Percentiles rank a stretch among this genome's conserved stretches.
Conservation (phyloP, 345 rosid genomes). For the Salix dunnii region DNA sequence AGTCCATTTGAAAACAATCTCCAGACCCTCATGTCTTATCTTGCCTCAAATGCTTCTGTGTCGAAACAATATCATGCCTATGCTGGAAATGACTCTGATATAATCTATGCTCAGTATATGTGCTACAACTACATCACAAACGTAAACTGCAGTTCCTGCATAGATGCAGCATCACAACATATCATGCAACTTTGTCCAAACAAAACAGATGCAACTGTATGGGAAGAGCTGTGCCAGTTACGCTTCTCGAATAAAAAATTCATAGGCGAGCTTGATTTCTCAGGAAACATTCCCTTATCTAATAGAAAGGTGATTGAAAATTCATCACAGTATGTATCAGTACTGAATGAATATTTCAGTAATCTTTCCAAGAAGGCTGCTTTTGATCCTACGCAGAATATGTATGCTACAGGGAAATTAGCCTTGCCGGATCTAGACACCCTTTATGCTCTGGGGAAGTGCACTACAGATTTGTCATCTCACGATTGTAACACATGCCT, state of each 20-base stretch:
- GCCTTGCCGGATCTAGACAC: conserved; percentile 3
- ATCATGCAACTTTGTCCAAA: conserved; percentile 24
- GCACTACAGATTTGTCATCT: conserved; percentile 30
- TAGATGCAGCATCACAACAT: conserved; percentile 14
- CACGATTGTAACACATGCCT: conserved; percentile 33
- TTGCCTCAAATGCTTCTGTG: conserved; percentile 17
- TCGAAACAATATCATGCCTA: conserved; percentile 10
- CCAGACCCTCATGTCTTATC: background rate
- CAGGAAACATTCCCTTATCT: conserved; percentile 19
- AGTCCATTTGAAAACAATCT: conserved; percentile 10
- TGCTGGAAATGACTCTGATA: conserved; percentile 14
- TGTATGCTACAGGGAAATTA: conserved; percentile 10
- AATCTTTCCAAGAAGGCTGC: conserved; percentile 20
- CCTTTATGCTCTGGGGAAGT: conserved; percentile 34
- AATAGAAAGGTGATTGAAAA: conserved; percentile 16
- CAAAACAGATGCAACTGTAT: conserved; percentile 20
- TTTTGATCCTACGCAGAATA: conserved; percentile 3
- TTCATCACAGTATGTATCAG: conserved; percentile 11
- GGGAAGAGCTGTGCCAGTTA: conserved; percentile 41
- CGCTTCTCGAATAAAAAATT: conserved; percentile 27
- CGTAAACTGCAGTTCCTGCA: conserved; percentile 23
- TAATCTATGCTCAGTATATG: conserved; percentile 32
- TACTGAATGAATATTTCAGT: conserved; percentile 20
- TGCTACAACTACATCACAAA: conserved; percentile 25
- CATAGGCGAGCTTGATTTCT: conserved; percentile 23